These are phyloP conservation scores for Orbilia blumenaviensis DNA, from an alignment of 2,329 filamentous ascomycete genomes.

Conservation along the genomic window DNA sequence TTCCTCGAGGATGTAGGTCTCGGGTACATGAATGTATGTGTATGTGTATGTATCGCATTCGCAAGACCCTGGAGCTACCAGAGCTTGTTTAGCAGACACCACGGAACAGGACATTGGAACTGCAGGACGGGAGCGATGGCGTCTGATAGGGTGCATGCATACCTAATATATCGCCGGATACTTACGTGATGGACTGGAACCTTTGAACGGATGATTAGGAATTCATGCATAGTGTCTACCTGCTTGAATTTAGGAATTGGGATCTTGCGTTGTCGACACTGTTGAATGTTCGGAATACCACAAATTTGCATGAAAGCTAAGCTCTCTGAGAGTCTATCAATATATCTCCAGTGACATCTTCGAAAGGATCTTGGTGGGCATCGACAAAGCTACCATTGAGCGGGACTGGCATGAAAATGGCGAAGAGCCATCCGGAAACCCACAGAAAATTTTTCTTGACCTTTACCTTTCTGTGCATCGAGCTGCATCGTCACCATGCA, in stretches of 20 bases:
- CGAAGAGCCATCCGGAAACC: slow-evolving; percentile 34
- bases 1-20: slow-evolving; percentile 20
- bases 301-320: not conserved
- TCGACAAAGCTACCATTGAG: slow-evolving; percentile 24
- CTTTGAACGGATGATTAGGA: not conserved
- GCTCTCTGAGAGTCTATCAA: too few relatives aligned
- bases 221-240: too few relatives aligned
- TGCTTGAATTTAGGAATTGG: not conserved
- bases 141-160: slow-evolving; percentile 38
- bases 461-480: slow-evolving; percentile 51
- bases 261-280: slow-evolving; percentile 15
- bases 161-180: slow-evolving; percentile 6
- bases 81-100: slow-evolving; percentile 15
- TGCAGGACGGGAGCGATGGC: slow-evolving; percentile 27
- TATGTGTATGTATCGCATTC: slow-evolving; percentile 10
- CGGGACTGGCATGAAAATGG: slow-evolving; percentile 10
- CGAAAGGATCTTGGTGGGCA: not conserved
- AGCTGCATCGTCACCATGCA: slow-evolving; percentile 54
- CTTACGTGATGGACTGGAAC: slow-evolving; percentile 7
- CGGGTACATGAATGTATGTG: slow-evolving; percentile 5
- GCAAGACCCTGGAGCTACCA: slow-evolving; percentile 21
- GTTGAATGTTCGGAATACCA: slow-evolving; percentile 22
- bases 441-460: slow-evolving; percentile 32
- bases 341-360: not conserved
- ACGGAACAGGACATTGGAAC: slow-evolving; percentile 23